phyloP scores from a whole-genome alignment of 768 basidiomycete species.

The Naganishia vishniacii region DNA sequence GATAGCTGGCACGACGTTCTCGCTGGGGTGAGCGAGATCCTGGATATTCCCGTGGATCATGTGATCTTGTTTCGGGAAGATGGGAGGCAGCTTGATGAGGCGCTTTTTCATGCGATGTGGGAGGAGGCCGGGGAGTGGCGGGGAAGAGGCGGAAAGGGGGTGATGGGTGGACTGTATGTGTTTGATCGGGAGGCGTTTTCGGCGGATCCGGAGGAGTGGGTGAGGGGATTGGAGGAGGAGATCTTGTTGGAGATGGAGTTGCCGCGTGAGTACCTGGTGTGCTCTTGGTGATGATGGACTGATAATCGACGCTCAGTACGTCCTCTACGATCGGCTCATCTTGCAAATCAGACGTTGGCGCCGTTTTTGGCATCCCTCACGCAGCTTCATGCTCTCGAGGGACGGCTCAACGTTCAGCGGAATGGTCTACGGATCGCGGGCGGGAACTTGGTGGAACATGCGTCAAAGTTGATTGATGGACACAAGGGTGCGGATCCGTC shows the following conservation, averaged over 20 bases:
- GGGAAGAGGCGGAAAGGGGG: slow-evolving; percentile 32
- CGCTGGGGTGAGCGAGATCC: background rate
- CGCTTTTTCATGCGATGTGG: slow-evolving; percentile 14
- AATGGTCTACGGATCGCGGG: slow-evolving; percentile 18
- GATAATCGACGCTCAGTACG: background rate
- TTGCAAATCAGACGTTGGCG: background rate
- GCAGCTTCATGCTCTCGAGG: background rate
- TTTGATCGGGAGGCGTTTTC: slow-evolving; percentile 45
- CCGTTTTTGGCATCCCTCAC: background rate
- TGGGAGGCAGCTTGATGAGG: slow-evolving; percentile 18
- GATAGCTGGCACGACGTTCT: background rate
- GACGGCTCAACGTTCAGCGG: slow-evolving; percentile 4
- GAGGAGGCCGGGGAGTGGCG: background rate
- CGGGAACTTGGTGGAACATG: slow-evolving; percentile 22
- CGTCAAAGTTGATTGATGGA: slow-evolving; percentile 3
- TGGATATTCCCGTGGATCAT: slow-evolving; percentile 10
- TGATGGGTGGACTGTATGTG: slow-evolving; percentile 32
- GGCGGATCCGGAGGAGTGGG: slow-evolving; percentile 40
- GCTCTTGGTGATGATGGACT: background rate
- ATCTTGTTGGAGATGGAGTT: slow-evolving; percentile 33
- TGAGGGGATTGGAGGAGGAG: slow-evolving; percentile 35
- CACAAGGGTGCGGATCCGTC: background rate
- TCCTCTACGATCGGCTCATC: background rate
- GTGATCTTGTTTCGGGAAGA: slow-evolving; percentile 21
- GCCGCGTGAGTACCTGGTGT: slow-evolving; percentile 18